These are phyloP conservation scores for Pseudoperonospora humuli DNA, from an alignment of 352 stramenopile genomes.

Conservation along the genomic window DNA sequence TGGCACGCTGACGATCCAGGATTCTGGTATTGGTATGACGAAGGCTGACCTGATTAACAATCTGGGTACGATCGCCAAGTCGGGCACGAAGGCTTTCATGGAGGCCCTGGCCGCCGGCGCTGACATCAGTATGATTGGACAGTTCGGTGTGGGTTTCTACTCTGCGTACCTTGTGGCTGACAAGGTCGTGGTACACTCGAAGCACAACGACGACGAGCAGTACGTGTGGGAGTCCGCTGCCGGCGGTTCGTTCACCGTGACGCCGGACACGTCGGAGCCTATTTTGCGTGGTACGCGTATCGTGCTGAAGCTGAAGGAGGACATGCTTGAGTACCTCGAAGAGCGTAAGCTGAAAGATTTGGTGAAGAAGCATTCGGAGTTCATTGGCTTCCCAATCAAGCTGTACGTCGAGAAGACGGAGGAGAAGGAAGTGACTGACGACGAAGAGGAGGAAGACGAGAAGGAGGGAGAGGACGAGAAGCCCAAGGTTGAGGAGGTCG, in stretches of 20 bases:
- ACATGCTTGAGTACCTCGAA: slow-evolving; percentile 99
- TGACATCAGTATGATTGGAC: slow-evolving; percentile 99
- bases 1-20: slow-evolving; percentile 97
- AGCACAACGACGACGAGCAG: slow-evolving; percentile 98
- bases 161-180: slow-evolving; percentile 99
- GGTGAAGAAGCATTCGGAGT: slow-evolving; percentile 99
- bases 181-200: slow-evolving; percentile 97
- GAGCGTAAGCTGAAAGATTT: slow-evolving; percentile 98
- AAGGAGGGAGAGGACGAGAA: slow-evolving; percentile 93
- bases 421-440: slow-evolving; percentile 99
- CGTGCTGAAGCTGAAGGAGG: slow-evolving; percentile 97
- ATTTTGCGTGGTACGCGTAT: slow-evolving; percentile 93
- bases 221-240: slow-evolving; percentile 97
- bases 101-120: slow-evolving; percentile 95
- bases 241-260: slow-evolving; percentile 96
- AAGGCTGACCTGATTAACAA: slow-evolving; percentile 99
- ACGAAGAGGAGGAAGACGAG: slow-evolving; percentile 96
- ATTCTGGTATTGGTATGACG: slow-evolving; percentile 99
- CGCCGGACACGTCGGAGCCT: slow-evolving; percentile 78
- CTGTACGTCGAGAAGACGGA: slow-evolving; percentile 99
- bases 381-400: slow-evolving; percentile 99
- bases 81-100: slow-evolving; percentile 99
- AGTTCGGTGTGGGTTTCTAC: slow-evolving; percentile 99
- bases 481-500: slow-evolving; percentile 96
- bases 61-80: slow-evolving; percentile 99